These are phyloP conservation scores for Centaurea solstitialis DNA, from an alignment of 129 eudicot species.

Conservation along the genomic window DNA sequence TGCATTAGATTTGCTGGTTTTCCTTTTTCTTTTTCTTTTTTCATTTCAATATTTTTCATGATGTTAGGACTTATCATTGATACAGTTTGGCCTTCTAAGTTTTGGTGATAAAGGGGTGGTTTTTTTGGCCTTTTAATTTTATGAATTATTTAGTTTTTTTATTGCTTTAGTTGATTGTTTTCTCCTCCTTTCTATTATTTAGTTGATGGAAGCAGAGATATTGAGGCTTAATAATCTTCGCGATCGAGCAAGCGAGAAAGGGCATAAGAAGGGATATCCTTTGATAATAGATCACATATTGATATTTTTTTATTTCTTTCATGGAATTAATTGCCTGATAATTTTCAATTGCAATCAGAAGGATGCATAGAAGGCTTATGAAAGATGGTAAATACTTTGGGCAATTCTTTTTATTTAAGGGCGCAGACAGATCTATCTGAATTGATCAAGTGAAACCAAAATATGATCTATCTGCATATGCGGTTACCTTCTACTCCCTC, in stretches of 20 bases:
- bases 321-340: neutral
- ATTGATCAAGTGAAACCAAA: neutral
- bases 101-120: neutral
- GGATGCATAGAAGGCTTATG: neutral
- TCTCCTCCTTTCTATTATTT: slow-evolving; percentile 12
- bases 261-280: slow-evolving; percentile 89
- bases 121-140: neutral
- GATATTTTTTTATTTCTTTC: neutral
- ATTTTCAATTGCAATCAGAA: neutral
- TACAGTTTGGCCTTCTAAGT: neutral
- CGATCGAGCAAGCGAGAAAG: slow-evolving; percentile 86
- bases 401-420: neutral
- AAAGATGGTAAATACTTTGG: neutral
- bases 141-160: neutral
- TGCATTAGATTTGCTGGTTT: neutral
- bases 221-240: slow-evolving; percentile 77
- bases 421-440: neutral
- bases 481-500: no score
- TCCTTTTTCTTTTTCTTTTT: neutral
- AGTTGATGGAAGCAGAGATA: slow-evolving; percentile 77
- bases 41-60: neutral
- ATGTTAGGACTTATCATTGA: neutral
- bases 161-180: slow-evolving; percentile 8
- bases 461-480: neutral
- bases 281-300: slow-evolving; percentile 8